Percentiles rank a stretch among this genome's conserved stretches.
Evolutionary conservation across 2,329 filamentous ascomycete genomes (phyloP).

Genomic region (Verticillium tricorpus): DNA sequence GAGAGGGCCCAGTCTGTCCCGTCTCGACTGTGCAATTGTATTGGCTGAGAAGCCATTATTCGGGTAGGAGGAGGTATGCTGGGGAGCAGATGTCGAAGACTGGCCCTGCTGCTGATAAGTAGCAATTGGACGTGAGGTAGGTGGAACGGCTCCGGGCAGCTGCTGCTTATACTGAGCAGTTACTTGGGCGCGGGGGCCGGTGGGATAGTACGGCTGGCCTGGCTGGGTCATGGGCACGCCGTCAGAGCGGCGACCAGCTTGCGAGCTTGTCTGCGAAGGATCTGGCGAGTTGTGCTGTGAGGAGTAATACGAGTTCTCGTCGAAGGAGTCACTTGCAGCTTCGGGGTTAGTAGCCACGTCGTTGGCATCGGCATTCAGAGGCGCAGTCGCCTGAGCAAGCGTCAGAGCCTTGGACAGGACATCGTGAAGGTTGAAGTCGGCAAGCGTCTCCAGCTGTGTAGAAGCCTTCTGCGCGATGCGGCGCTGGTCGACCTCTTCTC

Average conservation of each 20-base stretch:
- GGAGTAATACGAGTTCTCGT: slow-evolving; percentile 94
- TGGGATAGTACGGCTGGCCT: slow-evolving; percentile 6
- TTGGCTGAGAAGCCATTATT: neutral
- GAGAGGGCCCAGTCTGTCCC: neutral
- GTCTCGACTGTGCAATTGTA: neutral
- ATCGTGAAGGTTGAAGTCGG: slow-evolving; percentile 67
- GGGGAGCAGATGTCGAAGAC: slow-evolving; percentile 7
- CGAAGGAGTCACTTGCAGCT: slow-evolving; percentile 72
- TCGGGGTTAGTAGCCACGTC: slow-evolving; percentile 50
- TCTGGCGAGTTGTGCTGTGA: slow-evolving; percentile 81
- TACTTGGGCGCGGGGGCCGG: neutral
- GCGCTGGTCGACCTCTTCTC: slow-evolving; percentile 69
- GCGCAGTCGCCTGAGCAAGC: slow-evolving; percentile 64
- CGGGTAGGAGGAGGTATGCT: neutral
- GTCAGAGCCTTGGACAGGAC: slow-evolving; percentile 68
- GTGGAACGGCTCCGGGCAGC: slow-evolving; percentile 1
- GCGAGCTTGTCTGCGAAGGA: slow-evolving; percentile 39
- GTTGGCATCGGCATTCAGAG: slow-evolving; percentile 52
- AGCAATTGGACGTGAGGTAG: slow-evolving; percentile 9
- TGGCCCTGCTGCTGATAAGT: slow-evolving; percentile 15
- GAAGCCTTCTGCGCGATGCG: slow-evolving; percentile 37
- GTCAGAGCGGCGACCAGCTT: slow-evolving; percentile 40
- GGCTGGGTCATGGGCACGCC: slow-evolving; percentile 20
- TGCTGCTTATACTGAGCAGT: neutral
- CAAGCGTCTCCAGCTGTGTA: slow-evolving; percentile 45